phyloP scores from a whole-genome alignment of 257 asterid genomes.

The Solanum lycopersicoides region DNA sequence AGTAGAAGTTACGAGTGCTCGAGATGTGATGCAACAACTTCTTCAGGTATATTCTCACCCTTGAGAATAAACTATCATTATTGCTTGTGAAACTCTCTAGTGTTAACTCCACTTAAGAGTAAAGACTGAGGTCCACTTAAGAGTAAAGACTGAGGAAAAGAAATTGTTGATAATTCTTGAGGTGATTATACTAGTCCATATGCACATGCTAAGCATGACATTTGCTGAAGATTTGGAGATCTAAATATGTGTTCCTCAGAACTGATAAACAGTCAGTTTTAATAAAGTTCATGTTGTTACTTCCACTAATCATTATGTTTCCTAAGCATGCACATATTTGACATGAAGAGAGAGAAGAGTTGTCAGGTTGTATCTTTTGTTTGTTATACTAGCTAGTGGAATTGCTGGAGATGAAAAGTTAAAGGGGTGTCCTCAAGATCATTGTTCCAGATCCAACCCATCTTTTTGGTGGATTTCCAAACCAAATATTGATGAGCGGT shows the following conservation, averaged over 20 bases:
- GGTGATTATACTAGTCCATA: neutral
- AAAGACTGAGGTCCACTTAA: neutral
- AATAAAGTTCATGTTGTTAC: neutral
- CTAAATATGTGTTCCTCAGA: neutral
- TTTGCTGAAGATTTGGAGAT: neutral
- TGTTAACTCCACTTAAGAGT: neutral
- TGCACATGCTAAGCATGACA: neutral
- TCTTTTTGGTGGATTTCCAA: neutral
- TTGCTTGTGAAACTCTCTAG: neutral
- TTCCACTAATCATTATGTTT: neutral
- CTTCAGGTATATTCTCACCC: slow-evolving; percentile 54
- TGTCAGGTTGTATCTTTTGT: neutral
- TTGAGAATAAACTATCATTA: neutral
- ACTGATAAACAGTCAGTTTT: neutral
- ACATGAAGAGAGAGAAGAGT: neutral
- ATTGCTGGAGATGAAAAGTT: neutral
- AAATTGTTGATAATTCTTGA: neutral
- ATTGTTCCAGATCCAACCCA: neutral
- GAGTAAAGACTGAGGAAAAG: neutral
- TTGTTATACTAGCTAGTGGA: neutral
- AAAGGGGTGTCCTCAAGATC: neutral
- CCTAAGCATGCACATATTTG: neutral
- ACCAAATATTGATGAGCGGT: neutral
- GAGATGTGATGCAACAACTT: slow-evolving; percentile 90
- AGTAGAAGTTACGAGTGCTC: slow-evolving; percentile 84